These are phyloP conservation scores for Yueomyces sp. DNA, from an alignment of 1,139 yeast genomes.

Conservation along the genomic window DNA sequence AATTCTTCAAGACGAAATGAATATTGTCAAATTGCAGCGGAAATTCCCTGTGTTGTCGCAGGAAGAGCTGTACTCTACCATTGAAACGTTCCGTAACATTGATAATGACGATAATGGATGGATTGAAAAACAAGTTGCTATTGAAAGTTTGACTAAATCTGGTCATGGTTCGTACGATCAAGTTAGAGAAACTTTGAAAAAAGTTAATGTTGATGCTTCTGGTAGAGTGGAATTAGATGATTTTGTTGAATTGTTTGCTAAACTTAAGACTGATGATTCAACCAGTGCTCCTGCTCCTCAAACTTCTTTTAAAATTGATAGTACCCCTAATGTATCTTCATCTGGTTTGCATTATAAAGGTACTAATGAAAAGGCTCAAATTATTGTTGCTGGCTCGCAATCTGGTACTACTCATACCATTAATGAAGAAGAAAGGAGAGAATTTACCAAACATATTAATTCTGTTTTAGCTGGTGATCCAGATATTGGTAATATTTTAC, in stretches of 20 bases:
- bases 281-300: conserved; percentile 17
- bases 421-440: conserved; percentile 92
- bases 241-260: conserved; percentile 74
- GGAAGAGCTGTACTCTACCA: conserved; percentile 70
- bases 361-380: conserved; percentile 44
- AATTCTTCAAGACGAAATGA: conserved; percentile 25
- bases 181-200: conserved; percentile 84
- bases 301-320: conserved; percentile 4
- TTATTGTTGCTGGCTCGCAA: conserved; percentile 72
- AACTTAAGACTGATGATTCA: conserved; percentile 38
- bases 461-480: conserved; percentile 84
- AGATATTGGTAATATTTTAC: conserved; percentile 73
- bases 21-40: conserved; percentile 46
- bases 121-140: conserved; percentile 82
- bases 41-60: conserved; percentile 80
- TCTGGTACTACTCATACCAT: conserved; percentile 95
- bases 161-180: conserved; percentile 83
- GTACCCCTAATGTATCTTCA: background rate
- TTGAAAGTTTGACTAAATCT: conserved; percentile 66
- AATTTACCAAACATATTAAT: conserved; percentile 92
- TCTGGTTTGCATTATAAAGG: conserved; percentile 37
- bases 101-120: conserved; percentile 93
- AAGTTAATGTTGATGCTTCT: conserved; percentile 87
- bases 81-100: conserved; percentile 71
- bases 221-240: conserved; percentile 96